Conservation (phyloP, 2,329 filamentous ascomycete species). For the Hypoxylon sp. region DNA sequence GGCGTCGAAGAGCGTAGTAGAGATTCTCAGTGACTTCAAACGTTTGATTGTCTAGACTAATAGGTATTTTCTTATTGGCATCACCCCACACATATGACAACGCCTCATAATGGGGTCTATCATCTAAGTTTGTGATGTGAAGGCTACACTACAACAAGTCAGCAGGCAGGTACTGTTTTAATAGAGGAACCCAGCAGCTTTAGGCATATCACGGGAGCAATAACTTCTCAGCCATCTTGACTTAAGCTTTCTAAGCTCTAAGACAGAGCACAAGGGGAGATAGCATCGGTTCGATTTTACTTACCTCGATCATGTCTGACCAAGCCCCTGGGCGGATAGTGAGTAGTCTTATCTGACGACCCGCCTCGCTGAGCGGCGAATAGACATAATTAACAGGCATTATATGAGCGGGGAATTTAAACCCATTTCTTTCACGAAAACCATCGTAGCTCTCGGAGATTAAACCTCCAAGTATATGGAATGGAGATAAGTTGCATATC, state of each 20-base stretch:
- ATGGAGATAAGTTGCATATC: neutral
- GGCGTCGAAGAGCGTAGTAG: constrained; percentile 19
- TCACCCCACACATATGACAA: constrained; percentile 29
- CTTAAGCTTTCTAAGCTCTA: no score
- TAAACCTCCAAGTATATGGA: neutral
- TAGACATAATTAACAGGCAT: neutral
- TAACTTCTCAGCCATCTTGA: no score
- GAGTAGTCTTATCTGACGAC: neutral
- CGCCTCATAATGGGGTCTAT: constrained; percentile 13
- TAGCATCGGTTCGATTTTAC: no score
- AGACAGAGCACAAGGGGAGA: no score
- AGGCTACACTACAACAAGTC: neutral
- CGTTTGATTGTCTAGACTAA: neutral
- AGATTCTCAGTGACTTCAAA: constrained; percentile 24
- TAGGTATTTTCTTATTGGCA: constrained; percentile 1
- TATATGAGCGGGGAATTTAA: neutral
- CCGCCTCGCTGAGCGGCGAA: neutral
- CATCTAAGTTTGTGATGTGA: neutral
- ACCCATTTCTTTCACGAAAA: neutral
- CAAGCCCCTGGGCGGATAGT: neutral
- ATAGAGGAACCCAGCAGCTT: no score
- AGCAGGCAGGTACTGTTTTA: no score
- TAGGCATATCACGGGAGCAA: no score
- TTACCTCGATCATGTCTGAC: neutral
- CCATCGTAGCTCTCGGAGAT: no score